A percentile compares a stretch with the other conserved stretches of the same genome.
phyloP scores from a whole-genome alignment of 2,329 filamentous ascomycete genomes.

The Stylonectria norvegica region DNA sequence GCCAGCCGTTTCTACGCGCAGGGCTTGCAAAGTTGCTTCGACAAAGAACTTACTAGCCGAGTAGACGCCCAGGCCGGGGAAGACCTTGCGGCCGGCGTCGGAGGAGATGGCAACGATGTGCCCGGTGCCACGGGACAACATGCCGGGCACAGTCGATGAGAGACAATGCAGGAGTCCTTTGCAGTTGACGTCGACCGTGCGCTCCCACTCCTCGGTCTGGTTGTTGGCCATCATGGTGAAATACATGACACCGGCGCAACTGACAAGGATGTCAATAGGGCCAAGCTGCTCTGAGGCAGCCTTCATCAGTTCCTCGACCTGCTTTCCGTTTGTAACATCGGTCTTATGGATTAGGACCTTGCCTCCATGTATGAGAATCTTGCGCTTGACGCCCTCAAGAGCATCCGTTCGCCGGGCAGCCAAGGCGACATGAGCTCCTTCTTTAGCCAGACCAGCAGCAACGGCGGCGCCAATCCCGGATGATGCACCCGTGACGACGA shows the following conservation, averaged over 20 bases:
- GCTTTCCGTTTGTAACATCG: constrained; percentile 64
- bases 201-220: constrained; percentile 72
- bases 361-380: constrained; percentile 53
- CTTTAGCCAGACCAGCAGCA: constrained; percentile 62
- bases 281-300: constrained; percentile 61
- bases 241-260: constrained; percentile 83
- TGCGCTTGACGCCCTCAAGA: constrained; percentile 63
- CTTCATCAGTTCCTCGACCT: constrained; percentile 65
- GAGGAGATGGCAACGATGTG: constrained; percentile 81
- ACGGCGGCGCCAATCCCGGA: constrained; percentile 78
- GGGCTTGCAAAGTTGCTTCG: constrained; percentile 71
- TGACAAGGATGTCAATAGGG: constrained; percentile 73
- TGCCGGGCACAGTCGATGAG: constrained; percentile 64
- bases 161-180: constrained; percentile 75
- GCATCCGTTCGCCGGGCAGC: constrained; percentile 68
- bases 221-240: constrained; percentile 82
- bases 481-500: constrained; percentile 74
- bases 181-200: constrained; percentile 82
- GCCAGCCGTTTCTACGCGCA: constrained; percentile 73
- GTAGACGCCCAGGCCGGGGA: constrained; percentile 78
- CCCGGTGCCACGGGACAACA: constrained; percentile 65
- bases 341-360: constrained; percentile 68
- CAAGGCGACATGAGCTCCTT: constrained; percentile 70
- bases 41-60: constrained; percentile 84
- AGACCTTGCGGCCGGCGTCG: constrained; percentile 77